Conservation (phyloP, 2,329 filamentous ascomycete species). For the Ophiostoma tasmaniense region DNA sequence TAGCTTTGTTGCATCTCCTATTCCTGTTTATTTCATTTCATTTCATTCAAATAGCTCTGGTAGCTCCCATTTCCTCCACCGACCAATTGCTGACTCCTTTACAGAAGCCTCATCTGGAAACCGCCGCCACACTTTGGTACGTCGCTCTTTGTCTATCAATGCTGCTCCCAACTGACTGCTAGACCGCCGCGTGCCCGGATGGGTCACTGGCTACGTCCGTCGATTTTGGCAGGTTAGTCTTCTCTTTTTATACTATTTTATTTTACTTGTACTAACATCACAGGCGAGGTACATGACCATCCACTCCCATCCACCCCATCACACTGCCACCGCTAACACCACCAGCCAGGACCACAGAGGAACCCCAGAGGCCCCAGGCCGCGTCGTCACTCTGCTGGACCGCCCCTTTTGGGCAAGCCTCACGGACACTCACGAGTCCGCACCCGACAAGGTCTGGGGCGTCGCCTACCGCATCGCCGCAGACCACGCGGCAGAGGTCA, state of each 20-base stretch:
- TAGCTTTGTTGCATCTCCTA: too few relatives aligned
- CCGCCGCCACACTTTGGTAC: slow-evolving; percentile 91
- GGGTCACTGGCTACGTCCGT: slow-evolving; percentile 86
- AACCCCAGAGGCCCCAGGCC: slow-evolving; percentile 76
- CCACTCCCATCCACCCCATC: neutral
- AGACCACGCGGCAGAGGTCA: slow-evolving; percentile 67
- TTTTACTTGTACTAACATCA: neutral
- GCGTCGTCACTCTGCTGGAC: slow-evolving; percentile 88
- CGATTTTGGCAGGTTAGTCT: slow-evolving; percentile 90
- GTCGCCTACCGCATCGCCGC: slow-evolving; percentile 79
- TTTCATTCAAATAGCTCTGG: neutral
- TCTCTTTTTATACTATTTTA: neutral
- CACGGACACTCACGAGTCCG: slow-evolving; percentile 55
- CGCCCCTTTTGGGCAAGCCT: slow-evolving; percentile 73
- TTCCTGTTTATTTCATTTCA: too few relatives aligned
- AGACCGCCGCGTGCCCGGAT: slow-evolving; percentile 83
- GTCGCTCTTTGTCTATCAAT: neutral
- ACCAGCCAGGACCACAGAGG: slow-evolving; percentile 86
- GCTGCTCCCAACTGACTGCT: neutral
- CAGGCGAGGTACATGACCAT: neutral
- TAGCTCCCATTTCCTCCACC: neutral
- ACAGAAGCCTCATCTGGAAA: slow-evolving; percentile 93
- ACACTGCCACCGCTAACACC: neutral
- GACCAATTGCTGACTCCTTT: neutral
- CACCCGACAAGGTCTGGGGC: slow-evolving; percentile 71